phyloP scores from a whole-genome alignment of 2,329 filamentous ascomycete genomes.

The Phialophora chinensis region DNA sequence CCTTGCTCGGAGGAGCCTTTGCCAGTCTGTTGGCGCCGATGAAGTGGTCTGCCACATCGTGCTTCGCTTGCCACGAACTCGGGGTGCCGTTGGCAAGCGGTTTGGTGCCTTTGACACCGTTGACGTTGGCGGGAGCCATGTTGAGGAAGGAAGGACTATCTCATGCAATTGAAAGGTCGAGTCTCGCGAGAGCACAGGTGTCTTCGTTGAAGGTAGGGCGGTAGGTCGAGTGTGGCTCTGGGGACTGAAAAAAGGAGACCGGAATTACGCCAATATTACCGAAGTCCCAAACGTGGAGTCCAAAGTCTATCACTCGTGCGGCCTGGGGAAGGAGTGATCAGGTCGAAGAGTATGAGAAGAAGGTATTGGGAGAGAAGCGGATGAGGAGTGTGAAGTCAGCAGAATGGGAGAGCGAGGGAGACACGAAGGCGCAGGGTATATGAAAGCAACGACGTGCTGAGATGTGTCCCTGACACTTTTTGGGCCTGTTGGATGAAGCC shows the following conservation, averaged over 20 bases:
- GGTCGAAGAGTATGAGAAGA: slow-evolving; percentile 21
- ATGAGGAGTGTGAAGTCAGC: slow-evolving; percentile 30
- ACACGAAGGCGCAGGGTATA: slow-evolving; percentile 29
- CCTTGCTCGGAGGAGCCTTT: slow-evolving; percentile 79
- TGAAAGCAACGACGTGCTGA: slow-evolving; percentile 23
- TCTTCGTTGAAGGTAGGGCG: slow-evolving; percentile 10
- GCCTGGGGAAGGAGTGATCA: slow-evolving; percentile 32
- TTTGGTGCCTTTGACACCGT: slow-evolving; percentile 40
- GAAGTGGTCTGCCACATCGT: slow-evolving; percentile 88
- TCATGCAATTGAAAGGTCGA: slow-evolving; percentile 37
- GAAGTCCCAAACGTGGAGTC: slow-evolving; percentile 30
- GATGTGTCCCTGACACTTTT: slow-evolving; percentile 24
- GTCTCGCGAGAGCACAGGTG: slow-evolving; percentile 16
- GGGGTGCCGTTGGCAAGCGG: slow-evolving; percentile 57
- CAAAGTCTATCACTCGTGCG: slow-evolving; percentile 29
- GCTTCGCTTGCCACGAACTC: slow-evolving; percentile 76
- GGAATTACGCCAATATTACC: slow-evolving; percentile 37
- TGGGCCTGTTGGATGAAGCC: slow-evolving; percentile 27
- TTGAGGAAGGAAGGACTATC: slow-evolving; percentile 32
- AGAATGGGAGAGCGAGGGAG: slow-evolving; percentile 21
- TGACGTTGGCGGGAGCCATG: slow-evolving; percentile 45
- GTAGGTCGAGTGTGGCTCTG: slow-evolving; percentile 9
- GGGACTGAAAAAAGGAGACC: slow-evolving; percentile 36
- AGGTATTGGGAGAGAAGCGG: slow-evolving; percentile 2
- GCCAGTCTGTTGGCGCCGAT: slow-evolving; percentile 91